Conservation (phyloP, 176 grass and related monocot genomes). For the Triticum urartu region DNA sequence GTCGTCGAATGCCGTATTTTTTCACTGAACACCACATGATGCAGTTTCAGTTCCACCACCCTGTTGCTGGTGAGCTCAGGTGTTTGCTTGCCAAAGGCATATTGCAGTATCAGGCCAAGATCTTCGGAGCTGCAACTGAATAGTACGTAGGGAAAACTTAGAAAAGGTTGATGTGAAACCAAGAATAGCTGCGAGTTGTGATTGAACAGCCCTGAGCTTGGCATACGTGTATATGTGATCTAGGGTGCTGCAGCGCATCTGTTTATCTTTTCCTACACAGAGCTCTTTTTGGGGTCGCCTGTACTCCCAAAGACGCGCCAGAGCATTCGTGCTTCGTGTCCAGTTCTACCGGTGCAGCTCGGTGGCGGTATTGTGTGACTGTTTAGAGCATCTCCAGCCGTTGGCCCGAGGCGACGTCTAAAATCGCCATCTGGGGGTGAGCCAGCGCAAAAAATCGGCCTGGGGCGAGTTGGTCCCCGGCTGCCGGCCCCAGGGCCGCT, state of each 20-base stretch:
- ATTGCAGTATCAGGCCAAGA: neutral
- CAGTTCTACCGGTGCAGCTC: too few species aligned
- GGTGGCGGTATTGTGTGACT: too few species aligned
- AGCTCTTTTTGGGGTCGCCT: too few species aligned
- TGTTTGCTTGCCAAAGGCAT: neutral
- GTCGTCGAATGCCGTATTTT: neutral
- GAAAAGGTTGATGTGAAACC: neutral
- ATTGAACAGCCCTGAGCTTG: slow-evolving; percentile 4
- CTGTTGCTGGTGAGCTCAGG: neutral
- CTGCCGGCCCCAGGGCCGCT: too few species aligned
- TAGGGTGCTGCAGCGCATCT: neutral
- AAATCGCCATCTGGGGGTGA: too few species aligned
- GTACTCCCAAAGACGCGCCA: too few species aligned
- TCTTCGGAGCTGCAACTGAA: neutral
- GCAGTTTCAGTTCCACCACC: slow-evolving; percentile 10
- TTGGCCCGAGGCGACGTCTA: too few species aligned
- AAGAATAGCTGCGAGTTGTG: neutral
- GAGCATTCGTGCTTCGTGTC: too few species aligned
- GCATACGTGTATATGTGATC: neutral
- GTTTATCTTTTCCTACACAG: neutral
- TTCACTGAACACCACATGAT: neutral
- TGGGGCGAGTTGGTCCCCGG: too few species aligned
- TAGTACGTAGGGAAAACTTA: neutral
- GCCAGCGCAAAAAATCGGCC: too few species aligned
- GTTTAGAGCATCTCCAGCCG: too few species aligned